A percentile compares a stretch with the other conserved stretches of the same genome.
These are phyloP conservation scores for Saturnispora serradocipensis DNA, from an alignment of 805 yeast species.

Conservation along the genomic window DNA sequence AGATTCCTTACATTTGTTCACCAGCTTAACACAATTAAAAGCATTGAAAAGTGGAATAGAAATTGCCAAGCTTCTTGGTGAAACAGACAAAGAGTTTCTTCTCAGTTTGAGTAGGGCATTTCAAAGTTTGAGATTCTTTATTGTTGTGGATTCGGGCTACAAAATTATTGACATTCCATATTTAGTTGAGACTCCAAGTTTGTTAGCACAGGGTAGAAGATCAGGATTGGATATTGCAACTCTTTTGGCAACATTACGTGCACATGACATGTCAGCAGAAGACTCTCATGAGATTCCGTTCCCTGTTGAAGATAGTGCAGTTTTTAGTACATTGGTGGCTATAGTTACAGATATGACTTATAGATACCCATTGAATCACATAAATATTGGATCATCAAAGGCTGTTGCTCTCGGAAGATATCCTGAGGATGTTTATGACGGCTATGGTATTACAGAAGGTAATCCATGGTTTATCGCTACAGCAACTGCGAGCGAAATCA, in stretches of 20 bases:
- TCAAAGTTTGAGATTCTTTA: slow-evolving; percentile 30
- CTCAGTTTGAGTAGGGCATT: slow-evolving; percentile 25
- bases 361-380: slow-evolving; percentile 70
- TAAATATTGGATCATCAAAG: slow-evolving; percentile 27
- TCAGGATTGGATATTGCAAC: slow-evolving; percentile 76
- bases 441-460: slow-evolving; percentile 61
- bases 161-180: slow-evolving; percentile 36
- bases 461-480: slow-evolving; percentile 91
- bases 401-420: slow-evolving; percentile 82
- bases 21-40: slow-evolving; percentile 62
- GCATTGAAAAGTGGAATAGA: slow-evolving; percentile 52
- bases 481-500: slow-evolving; percentile 54
- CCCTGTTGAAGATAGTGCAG: slow-evolving; percentile 46
- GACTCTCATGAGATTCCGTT: slow-evolving; percentile 45
- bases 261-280: slow-evolving; percentile 33
- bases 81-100: slow-evolving; percentile 25
- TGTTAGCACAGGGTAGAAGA: slow-evolving; percentile 32
- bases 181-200: slow-evolving; percentile 61
- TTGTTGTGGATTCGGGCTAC: slow-evolving; percentile 35
- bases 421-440: slow-evolving; percentile 88
- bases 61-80: slow-evolving; percentile 24
- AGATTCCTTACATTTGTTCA: slow-evolving; percentile 67
- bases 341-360: slow-evolving; percentile 60
- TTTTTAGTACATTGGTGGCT: slow-evolving; percentile 54
- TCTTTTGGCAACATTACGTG: slow-evolving; percentile 40